phyloP scores from a whole-genome alignment of 2,329 filamentous ascomycete genomes.

The Cytospora piceae region DNA sequence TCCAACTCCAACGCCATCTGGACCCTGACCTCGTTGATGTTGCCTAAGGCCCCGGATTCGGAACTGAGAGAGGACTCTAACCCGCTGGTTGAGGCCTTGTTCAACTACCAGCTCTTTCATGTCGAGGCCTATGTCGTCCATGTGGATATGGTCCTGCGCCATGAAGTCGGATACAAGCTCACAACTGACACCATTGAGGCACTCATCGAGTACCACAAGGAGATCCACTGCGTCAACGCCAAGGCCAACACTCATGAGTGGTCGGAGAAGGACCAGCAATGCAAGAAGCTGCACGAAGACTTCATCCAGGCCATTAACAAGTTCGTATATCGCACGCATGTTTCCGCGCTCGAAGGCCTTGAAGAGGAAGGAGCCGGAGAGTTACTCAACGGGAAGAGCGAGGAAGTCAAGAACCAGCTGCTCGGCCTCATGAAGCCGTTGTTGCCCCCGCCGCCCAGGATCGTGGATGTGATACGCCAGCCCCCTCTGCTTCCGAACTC shows the following conservation, averaged over 20 bases:
- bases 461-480: conserved; percentile 87
- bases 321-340: conserved; percentile 91
- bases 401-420: conserved; percentile 89
- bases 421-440: conserved; percentile 85
- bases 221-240: conserved; percentile 88
- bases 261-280: conserved; percentile 93
- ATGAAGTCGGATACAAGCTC: conserved; percentile 97
- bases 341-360: conserved; percentile 87
- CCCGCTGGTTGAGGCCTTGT: conserved; percentile 81
- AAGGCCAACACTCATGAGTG: conserved; percentile 90
- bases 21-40: conserved; percentile 90
- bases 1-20: conserved; percentile 91
- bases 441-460: conserved; percentile 81
- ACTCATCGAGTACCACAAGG: conserved; percentile 94
- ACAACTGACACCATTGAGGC: conserved; percentile 92
- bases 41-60: conserved; percentile 84
- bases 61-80: conserved; percentile 83
- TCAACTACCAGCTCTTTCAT: conserved; percentile 92
- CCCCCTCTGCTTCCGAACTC: conserved; percentile 85
- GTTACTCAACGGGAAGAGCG: conserved; percentile 85
- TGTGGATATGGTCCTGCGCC: conserved; percentile 97
- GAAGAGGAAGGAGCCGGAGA: conserved; percentile 97
- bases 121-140: conserved; percentile 98
- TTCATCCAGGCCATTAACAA: conserved; percentile 97
- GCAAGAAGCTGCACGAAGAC: conserved; percentile 96